phyloP scores from a whole-genome alignment of 2,329 filamentous ascomycete genomes.

The Thielaviopsis ethacetica region DNA sequence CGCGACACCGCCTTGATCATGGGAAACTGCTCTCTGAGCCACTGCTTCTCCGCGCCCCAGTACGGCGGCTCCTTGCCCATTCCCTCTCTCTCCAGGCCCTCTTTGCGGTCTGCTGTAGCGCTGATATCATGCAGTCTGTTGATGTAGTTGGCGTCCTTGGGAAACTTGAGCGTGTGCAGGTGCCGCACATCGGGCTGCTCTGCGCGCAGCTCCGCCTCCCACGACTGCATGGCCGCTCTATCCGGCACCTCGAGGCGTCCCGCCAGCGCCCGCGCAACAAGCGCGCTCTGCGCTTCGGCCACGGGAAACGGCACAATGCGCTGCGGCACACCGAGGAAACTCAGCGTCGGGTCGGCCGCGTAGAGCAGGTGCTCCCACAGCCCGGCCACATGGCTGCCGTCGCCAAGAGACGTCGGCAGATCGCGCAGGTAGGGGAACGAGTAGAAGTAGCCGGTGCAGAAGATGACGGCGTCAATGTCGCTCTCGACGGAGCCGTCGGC shows the following conservation, averaged over 20 bases:
- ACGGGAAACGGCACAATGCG: conserved; percentile 47
- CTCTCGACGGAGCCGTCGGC: conserved; percentile 34
- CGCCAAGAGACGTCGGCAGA: conserved; percentile 30
- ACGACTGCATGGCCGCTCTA: conserved; percentile 30
- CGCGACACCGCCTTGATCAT: conserved; percentile 25
- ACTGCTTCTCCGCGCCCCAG: conserved; percentile 24
- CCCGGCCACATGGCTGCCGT: conserved; percentile 34
- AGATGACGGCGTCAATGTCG: conserved; percentile 45
- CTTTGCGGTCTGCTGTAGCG: conserved; percentile 19
- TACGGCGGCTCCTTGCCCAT: conserved; percentile 22
- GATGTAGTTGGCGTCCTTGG: conserved; percentile 50
- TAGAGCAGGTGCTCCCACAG: conserved; percentile 44
- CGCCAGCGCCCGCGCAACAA: conserved; percentile 40
- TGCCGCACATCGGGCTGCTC: conserved; percentile 37
- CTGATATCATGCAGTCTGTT: conserved; percentile 37
- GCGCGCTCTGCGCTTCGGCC: conserved; percentile 52
- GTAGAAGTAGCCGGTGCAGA: conserved; percentile 52
- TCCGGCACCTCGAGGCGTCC: conserved; percentile 35
- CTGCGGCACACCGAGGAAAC: conserved; percentile 39
- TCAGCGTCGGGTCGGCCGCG: conserved; percentile 33
- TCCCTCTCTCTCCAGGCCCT: conserved; percentile 22
- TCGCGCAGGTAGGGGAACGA: conserved; percentile 42
- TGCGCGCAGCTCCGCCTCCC: conserved; percentile 38
- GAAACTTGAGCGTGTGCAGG: conserved; percentile 37
- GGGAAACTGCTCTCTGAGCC: conserved; percentile 24